phyloP scores from a whole-genome alignment of 306 rosid species.

The Adenanthera pavonina region DNA sequence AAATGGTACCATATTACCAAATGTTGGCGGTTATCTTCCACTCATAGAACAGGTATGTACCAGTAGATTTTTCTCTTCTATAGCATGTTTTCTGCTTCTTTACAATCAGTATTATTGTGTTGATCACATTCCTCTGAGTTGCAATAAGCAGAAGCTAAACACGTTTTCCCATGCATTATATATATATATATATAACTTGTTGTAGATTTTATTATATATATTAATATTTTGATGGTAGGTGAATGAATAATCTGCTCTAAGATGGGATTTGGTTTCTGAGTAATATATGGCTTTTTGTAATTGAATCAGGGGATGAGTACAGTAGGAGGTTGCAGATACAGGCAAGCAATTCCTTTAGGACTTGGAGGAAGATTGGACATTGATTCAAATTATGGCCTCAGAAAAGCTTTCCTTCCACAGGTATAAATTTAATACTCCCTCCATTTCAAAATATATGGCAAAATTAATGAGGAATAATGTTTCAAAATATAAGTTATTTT shows the following conservation, averaged over 20 bases:
- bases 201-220: no score
- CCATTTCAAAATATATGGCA: background rate
- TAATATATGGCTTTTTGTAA: background rate
- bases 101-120: background rate
- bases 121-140: background rate
- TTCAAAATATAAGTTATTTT: no score
- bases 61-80: background rate
- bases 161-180: no score
- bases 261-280: background rate
- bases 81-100: background rate
- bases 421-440: conserved; percentile 38
- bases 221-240: no score
- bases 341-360: conserved; percentile 76
- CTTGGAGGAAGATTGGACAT: conserved; percentile 83
- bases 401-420: conserved; percentile 91
- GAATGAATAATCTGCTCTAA: background rate
- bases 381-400: conserved; percentile 72
- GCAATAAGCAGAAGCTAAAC: background rate
- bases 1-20: conserved; percentile 67
- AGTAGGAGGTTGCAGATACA: conserved; percentile 76
- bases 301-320: conserved; percentile 70
- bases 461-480: no score
- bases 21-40: conserved; percentile 94
- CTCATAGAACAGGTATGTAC: conserved; percentile 73
- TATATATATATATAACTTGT: no score